These are phyloP conservation scores for Chrysopogon serrulatus DNA, from an alignment of 176 grass and related monocot species.

Conservation along the genomic window DNA sequence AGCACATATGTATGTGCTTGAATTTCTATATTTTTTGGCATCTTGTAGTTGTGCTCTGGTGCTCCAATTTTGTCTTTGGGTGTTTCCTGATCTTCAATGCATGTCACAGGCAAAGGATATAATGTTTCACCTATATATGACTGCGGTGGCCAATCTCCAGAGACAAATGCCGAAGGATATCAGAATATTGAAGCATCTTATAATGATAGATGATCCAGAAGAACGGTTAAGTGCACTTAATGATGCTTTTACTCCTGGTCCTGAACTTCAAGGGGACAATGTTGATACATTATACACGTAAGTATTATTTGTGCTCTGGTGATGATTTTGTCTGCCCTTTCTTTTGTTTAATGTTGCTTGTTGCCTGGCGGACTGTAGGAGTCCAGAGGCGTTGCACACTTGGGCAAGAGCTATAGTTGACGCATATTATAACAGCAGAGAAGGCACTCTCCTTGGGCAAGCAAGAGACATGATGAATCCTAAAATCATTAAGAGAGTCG, in stretches of 20 bases:
- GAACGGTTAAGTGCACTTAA: slow-evolving; percentile 56
- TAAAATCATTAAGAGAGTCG: slow-evolving; percentile 61
- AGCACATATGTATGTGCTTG: background rate
- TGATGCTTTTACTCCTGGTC: slow-evolving; percentile 76
- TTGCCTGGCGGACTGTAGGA: slow-evolving; percentile 45
- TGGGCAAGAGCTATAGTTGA: slow-evolving; percentile 64
- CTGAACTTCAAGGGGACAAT: slow-evolving; percentile 71
- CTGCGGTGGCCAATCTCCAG: slow-evolving; percentile 72
- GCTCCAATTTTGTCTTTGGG: background rate
- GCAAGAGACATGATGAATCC: slow-evolving; percentile 91
- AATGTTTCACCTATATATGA: slow-evolving; percentile 81
- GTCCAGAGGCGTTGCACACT: slow-evolving; percentile 64
- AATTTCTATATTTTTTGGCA: background rate
- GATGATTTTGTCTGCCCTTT: background rate
- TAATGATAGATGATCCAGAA: slow-evolving; percentile 66
- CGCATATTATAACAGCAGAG: slow-evolving; percentile 70
- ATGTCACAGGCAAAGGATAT: slow-evolving; percentile 59
- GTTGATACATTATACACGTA: slow-evolving; percentile 80
- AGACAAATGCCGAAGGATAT: slow-evolving; percentile 87
- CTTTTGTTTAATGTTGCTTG: background rate
- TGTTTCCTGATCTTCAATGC: slow-evolving; percentile 7
- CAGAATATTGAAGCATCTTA: slow-evolving; percentile 84
- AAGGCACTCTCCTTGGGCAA: slow-evolving; percentile 58
- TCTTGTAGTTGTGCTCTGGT: background rate
- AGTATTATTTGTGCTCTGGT: background rate